Conservation (phyloP, 2,329 filamentous ascomycete genomes). For the Rasamsonia emersonii region DNA sequence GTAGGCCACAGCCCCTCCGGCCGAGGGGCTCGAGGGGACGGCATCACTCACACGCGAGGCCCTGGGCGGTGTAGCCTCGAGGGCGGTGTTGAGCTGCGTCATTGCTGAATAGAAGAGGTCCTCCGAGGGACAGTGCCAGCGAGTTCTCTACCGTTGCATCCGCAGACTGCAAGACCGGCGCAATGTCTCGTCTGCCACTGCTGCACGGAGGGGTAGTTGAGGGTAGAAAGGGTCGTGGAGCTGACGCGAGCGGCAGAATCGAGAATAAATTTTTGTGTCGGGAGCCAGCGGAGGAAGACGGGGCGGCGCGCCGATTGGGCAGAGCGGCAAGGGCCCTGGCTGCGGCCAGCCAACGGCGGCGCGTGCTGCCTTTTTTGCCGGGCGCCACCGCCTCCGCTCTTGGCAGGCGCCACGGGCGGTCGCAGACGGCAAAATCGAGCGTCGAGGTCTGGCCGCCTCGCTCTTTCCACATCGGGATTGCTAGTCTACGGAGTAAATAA, state of each 20-base stretch:
- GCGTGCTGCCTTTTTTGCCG: too few species aligned
- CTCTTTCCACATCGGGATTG: too few species aligned
- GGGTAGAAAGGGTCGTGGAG: slow-evolving; percentile 1
- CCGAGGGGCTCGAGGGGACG: slow-evolving; percentile 29
- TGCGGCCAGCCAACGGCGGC: too few species aligned
- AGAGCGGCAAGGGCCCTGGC: too few species aligned
- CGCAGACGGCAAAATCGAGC: too few species aligned
- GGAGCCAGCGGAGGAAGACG: too few species aligned
- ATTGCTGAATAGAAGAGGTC: slow-evolving; percentile 20
- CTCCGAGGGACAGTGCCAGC: slow-evolving; percentile 29
- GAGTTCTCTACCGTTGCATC: slow-evolving; percentile 32
- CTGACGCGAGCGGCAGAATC: slow-evolving; percentile 13
- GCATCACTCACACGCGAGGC: slow-evolving; percentile 10
- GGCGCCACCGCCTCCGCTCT: too few species aligned
- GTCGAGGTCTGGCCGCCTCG: too few species aligned
- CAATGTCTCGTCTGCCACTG: slow-evolving; percentile 16
- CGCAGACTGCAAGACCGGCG: slow-evolving; percentile 22
- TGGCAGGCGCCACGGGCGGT: too few species aligned
- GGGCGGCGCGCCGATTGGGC: too few species aligned
- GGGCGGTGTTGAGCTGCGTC: slow-evolving; percentile 21
- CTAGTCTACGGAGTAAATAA: too few species aligned
- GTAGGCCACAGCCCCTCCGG: slow-evolving; percentile 33
- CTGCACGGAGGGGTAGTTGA: slow-evolving; percentile 20
- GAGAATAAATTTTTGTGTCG: too few species aligned
- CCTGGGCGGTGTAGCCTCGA: slow-evolving; percentile 16